Base-by-base conservation (phyloP, 1,284 basidiomycete species). In the Mycena citricolor region DNA sequence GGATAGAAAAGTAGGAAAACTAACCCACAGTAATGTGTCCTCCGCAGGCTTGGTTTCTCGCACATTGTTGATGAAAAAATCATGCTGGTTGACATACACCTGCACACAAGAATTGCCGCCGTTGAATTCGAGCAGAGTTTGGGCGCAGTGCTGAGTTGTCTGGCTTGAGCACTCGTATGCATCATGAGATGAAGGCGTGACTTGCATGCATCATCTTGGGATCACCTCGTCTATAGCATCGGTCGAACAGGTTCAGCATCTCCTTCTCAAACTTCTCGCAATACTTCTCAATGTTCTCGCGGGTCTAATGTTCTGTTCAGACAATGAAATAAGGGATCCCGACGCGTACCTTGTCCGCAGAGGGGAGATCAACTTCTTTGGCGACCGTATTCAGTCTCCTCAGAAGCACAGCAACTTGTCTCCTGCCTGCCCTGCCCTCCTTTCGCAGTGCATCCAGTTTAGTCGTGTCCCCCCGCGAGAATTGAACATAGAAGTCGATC, bases 231-330 rank as follows among this genome's bases (percentile, higher is more conserved):
- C 94, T 81, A 67, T 98, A 98, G 60, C 90, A 93, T 54, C 86
- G 73, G 65, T 99, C 97, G 60, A 99, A 99, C 33, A 98, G 73
- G 60, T 90, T 85, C 43, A 99, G 80, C 83, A 98, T 95, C 61
- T 99, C 95, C 67, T 97, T 97, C 68, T 99, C 97, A 57, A 99
- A 99, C 60, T 90, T 90, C 68, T 99, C 97, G 68, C 94, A 97
- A 60, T 97, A 99, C 58, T 86, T 89, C 55, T 97, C 94, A 54
- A 97, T 92, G 44, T 78, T 83, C 61, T 97, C 93, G 48, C 83
- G 78, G 23, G 84, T 93, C 90, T 83, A 61, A 21, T 31, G 21
- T 12, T n/a, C 13, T 17, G 17, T 12, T 44, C 20, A 56, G 19
- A 19, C 11, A 25, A 23, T n/a, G 26, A 16, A 16, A 8, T 14